Evolutionary conservation across 306 rosid genomes (phyloP), one percentile per base, ranked within the genome.

Genomic region (Luffa aegyptiaca): DNA sequence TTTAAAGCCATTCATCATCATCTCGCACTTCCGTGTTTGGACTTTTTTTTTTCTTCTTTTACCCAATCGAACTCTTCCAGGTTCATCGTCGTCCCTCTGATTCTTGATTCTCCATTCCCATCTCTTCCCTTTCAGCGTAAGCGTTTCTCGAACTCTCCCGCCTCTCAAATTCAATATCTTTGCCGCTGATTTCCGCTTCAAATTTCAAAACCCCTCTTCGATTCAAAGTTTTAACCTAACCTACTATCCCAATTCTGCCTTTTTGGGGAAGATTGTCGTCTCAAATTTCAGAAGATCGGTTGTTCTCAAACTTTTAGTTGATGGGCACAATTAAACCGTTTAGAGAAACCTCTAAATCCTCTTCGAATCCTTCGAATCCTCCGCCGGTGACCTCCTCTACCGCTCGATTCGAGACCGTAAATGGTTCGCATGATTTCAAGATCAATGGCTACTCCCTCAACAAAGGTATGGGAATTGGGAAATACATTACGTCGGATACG

Each of bases 391-490:
- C 88, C 64, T 45, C 84, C 46, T 89, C 93, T 10, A 83, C 86
- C 33, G 84, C 91, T 63, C 82, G 81, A 63, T 86, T 87, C 12
- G 91, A 87, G 78, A 86, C 93, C 18, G 85, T 89, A 3, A 84
- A 87, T 81, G 89, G 88, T 13, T 79, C 84, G 53, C 93, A 89
- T 81, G 88, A 84, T 55, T 83, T 89, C 73, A 87, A 83, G 86
- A 81, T 89, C 86, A 56, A 77, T 35, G 93, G 93, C 5, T 89
- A 76, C 80, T 87, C 91, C 16, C 86, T 89, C 12, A 82, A 75
- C 37, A 89, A 86, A 70, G 93, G 93, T 18, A 84, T 86, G 86
- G 93, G 91, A 74, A 82, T 89, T 63, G 91, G 91, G 8, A 86
- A 86, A 79, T 86, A 81, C 88, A 80, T 89, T 10, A 81, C 91